These are phyloP conservation scores for Cenchrus americanus DNA, from an alignment of 176 grass and related monocot species.

Conservation along the genomic window DNA sequence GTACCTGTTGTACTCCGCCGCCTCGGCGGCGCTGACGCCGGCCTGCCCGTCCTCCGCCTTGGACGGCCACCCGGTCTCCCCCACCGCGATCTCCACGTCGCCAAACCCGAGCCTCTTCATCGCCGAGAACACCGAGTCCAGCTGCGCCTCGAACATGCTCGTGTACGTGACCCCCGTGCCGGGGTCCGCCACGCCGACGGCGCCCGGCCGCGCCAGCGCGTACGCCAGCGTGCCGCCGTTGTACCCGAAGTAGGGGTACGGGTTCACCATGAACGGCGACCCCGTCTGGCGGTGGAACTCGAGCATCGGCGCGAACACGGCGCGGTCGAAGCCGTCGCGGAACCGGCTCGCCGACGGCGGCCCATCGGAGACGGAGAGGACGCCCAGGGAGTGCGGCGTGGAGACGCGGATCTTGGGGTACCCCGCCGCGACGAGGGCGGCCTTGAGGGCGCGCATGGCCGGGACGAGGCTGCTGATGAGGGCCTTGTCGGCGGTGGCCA, in stretches of 20 bases:
- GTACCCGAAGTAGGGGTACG: slow-evolving; percentile 97
- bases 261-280: slow-evolving; percentile 77
- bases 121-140: slow-evolving; percentile 87
- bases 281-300: slow-evolving; percentile 59
- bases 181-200: slow-evolving; percentile 57
- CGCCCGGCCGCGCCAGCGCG: slow-evolving; percentile 58
- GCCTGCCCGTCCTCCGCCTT: slow-evolving; percentile 65
- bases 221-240: slow-evolving; percentile 68
- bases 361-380: slow-evolving; percentile 47
- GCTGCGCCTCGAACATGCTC: slow-evolving; percentile 84
- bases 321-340: slow-evolving; percentile 55
- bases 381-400: slow-evolving; percentile 72
- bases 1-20: slow-evolving; percentile 60
- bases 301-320: slow-evolving; percentile 85
- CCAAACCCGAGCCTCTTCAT: slow-evolving; percentile 77
- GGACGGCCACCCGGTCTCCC: slow-evolving; percentile 92
- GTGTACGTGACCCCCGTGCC: slow-evolving; percentile 77
- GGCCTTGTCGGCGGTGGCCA: slow-evolving; percentile 53
- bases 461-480: slow-evolving; percentile 75
- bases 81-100: slow-evolving; percentile 79
- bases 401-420: slow-evolving; percentile 68
- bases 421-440: slow-evolving; percentile 55
- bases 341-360: slow-evolving; percentile 72
- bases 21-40: slow-evolving; percentile 65
- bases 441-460: slow-evolving; percentile 64